A percentile compares a stretch with the other conserved stretches of the same genome.
Evolutionary conservation across 1,139 yeast genomes (phyloP).

Genomic region (Candida gigantensis): DNA sequence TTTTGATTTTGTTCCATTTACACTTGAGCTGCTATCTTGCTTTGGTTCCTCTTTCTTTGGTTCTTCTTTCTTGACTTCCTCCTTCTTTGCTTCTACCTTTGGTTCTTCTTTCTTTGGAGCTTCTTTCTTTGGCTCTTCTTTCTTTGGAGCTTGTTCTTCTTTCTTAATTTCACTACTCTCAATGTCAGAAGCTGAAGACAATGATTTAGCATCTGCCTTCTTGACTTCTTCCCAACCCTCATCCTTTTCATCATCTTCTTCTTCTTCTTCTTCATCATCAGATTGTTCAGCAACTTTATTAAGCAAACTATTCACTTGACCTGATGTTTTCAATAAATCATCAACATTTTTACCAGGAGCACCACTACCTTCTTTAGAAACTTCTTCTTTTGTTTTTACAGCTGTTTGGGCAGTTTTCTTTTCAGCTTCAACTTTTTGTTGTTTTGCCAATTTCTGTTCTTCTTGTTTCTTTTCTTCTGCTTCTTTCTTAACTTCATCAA

Average conservation of each 20-base stretch:
- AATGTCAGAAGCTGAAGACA: conserved; percentile 8
- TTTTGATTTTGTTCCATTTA: conserved; percentile 11
- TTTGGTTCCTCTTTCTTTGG: conserved; percentile 13
- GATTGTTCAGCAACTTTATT: conserved; percentile 42
- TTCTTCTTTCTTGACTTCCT: conserved; percentile 16
- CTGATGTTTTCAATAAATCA: conserved; percentile 42
- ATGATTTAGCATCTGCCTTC: conserved; percentile 25
- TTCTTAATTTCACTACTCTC: conserved; percentile 7
- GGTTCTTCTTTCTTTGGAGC: conserved; percentile 17
- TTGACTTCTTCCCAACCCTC: conserved; percentile 48
- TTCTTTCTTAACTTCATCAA: conserved; percentile 29
- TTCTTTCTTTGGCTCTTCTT: conserved; percentile 18
- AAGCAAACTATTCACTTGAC: conserved; percentile 38
- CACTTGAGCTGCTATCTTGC: conserved; percentile 18
- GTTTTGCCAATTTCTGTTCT: conserved; percentile 17
- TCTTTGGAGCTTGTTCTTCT: conserved; percentile 12
- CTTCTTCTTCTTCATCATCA: conserved; percentile 40
- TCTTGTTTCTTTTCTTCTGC: conserved; percentile 21
- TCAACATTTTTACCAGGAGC: conserved; percentile 30
- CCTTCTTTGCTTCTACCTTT: conserved; percentile 15
- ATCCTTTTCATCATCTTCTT: conserved; percentile 25
- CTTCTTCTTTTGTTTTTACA: conserved; percentile 14
- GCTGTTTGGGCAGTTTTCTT: conserved; percentile 12
- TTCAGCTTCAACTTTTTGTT: conserved; percentile 7
- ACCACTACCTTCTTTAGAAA: conserved; percentile 4